Base-by-base conservation (phyloP, 2,329 filamentous ascomycete species). In the Talaromyces rugulosus region DNA sequence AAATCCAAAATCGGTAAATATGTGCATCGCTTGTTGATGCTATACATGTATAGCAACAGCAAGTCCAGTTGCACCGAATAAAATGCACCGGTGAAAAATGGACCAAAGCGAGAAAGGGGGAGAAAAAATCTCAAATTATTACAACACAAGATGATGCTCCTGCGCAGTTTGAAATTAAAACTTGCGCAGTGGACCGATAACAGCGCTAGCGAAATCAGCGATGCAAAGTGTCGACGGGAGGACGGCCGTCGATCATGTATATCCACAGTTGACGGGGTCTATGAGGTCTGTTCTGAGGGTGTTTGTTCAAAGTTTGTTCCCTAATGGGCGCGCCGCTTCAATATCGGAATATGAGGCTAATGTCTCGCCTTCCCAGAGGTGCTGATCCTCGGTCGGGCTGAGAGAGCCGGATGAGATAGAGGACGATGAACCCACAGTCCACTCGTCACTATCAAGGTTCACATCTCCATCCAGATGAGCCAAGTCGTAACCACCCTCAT, bases 391-490 rank as follows among this genome's bases (percentile, higher is more conserved):
- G 34, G 85, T 83, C 27, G 85, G 85, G 70, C 85, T 88, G 58
- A 86, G 74, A 56, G 83, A 85, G 56, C 85, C 85, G 28, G 85
- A 89, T 44, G 88, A 90, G 72, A 89, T 86, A 44, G 85, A 88
- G 0, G 90, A 95, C 60, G 88, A 92, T 68, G 91, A 95, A 63
- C 90, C 92, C 53, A 94, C 85, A 8, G 92, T 94, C 92, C 92
- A 96, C 70, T 95, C 92, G 68, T 96, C 92, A 70, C 89, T 92
- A 67, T 93, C 88, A 57, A 84, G 83, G 53, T 83, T 79, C 65
- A 81, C 78, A 36, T 80, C 78, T 33, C 83, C 83, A 66, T 85
- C 83, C 51, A 87, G 78, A 59, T 82, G 82, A 58, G 84, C 80
- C 65, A 87, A 75, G 63, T 80, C 83, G 65, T 85, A 85, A 42